Conservation (phyloP, 1,139 yeast species). For the Yamadazyma triangularis region DNA sequence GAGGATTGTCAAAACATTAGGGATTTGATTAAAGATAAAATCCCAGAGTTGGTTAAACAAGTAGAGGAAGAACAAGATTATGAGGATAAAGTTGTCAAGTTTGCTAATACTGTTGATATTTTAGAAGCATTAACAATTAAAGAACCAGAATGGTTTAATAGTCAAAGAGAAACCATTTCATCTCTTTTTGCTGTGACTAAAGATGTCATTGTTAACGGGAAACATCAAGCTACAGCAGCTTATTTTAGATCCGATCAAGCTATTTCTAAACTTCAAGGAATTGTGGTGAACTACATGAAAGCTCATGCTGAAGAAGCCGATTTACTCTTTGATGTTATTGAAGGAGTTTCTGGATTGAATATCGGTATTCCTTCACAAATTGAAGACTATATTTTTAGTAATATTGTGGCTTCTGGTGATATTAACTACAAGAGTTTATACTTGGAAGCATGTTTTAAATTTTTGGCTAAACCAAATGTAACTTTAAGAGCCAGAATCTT, state of each 20-base stretch:
- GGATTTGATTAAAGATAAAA: constrained; percentile 47
- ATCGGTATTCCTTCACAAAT: constrained; percentile 45
- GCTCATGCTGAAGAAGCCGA: constrained; percentile 25
- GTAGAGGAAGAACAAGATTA: constrained; percentile 44
- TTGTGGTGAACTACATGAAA: constrained; percentile 49
- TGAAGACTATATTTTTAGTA: constrained; percentile 54
- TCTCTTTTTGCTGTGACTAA: constrained; percentile 43
- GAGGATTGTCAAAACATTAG: constrained; percentile 58
- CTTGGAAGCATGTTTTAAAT: constrained; percentile 49
- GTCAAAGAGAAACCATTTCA: constrained; percentile 47
- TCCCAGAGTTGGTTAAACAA: constrained; percentile 35
- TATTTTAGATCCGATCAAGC: constrained; percentile 78
- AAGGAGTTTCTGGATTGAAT: constrained; percentile 43
- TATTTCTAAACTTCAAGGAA: constrained; percentile 52
- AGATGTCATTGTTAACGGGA: constrained; percentile 33
- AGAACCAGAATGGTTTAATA: constrained; percentile 60
- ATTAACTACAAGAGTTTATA: constrained; percentile 44
- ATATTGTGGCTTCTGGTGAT: constrained; percentile 52
- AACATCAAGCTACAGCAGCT: constrained; percentile 53
- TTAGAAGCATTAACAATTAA: constrained; percentile 48
- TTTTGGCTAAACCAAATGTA: constrained; percentile 36
- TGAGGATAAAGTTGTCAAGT: constrained; percentile 56
- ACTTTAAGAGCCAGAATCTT: constrained; percentile 56
- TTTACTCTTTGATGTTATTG: constrained; percentile 45
- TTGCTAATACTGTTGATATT: constrained; percentile 69